phyloP scores from a whole-genome alignment of 2,329 filamentous ascomycete genomes.

The Alternaria hordeiaustralica region DNA sequence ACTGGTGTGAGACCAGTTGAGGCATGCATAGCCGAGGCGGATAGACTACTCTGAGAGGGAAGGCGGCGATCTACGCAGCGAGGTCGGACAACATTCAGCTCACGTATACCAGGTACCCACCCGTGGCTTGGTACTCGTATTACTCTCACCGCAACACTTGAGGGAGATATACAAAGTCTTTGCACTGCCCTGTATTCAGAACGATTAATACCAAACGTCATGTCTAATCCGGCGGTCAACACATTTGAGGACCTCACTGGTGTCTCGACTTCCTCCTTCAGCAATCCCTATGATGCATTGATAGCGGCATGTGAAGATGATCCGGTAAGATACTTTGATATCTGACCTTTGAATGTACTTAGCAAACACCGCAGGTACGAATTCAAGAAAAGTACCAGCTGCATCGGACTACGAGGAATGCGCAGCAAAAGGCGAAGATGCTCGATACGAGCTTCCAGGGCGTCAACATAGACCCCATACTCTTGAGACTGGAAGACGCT shows the following conservation, averaged over 20 bases:
- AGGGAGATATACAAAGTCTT: too few species aligned
- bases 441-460: constrained; percentile 71
- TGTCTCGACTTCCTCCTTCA: constrained; percentile 48
- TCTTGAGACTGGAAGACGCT: constrained; percentile 71
- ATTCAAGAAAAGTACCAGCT: constrained; percentile 75
- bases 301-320: constrained; percentile 72
- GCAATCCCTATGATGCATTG: constrained; percentile 79
- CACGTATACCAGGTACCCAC: neutral
- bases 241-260: constrained; percentile 51
- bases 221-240: constrained; percentile 25
- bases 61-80: neutral
- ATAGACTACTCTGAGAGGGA: constrained; percentile 8
- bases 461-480: constrained; percentile 76
- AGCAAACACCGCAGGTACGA: constrained; percentile 56
- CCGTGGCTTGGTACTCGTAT: neutral
- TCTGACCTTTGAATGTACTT: neutral
- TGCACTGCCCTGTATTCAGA: neutral
- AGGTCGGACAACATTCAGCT: neutral
- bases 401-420: constrained; percentile 78
- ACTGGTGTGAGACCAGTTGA: neutral
- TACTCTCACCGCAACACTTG: neutral
- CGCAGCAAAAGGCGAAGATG: constrained; percentile 76
- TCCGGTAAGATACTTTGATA: constrained; percentile 59
- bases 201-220: constrained; percentile 4
- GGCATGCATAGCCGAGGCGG: neutral